A percentile compares a stretch with the other conserved stretches of the same genome.
phyloP scores from a whole-genome alignment of 179 eudicot genomes.

The Pouteria campechiana region DNA sequence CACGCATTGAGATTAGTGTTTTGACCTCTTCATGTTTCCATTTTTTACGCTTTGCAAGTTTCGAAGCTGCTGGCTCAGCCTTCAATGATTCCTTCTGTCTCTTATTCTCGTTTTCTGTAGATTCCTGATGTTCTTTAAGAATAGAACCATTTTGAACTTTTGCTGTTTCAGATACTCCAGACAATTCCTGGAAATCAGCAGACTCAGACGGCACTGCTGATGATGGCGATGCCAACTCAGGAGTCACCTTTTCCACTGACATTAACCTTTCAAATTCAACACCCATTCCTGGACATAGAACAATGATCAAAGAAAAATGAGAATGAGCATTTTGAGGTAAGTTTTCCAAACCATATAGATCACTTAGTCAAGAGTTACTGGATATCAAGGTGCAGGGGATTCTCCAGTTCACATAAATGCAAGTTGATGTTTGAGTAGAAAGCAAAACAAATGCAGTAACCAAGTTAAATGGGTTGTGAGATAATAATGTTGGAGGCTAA shows the following conservation, averaged over 20 bases:
- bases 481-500: too few relatives aligned
- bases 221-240: slow-evolving; percentile 20
- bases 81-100: slow-evolving; percentile 18
- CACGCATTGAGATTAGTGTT: slow-evolving; percentile 63
- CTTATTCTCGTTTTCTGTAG: slow-evolving; percentile 7
- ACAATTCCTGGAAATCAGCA: slow-evolving; percentile 42
- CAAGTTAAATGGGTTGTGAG: too few relatives aligned
- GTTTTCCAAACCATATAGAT: too few relatives aligned
- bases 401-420: too few relatives aligned
- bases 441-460: too few relatives aligned
- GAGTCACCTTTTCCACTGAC: slow-evolving; percentile 25
- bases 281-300: slow-evolving; percentile 22
- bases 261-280: slow-evolving; percentile 23
- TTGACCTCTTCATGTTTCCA: slow-evolving; percentile 87
- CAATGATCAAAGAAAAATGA: background rate
- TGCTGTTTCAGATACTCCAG: slow-evolving; percentile 11
- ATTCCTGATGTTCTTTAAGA: slow-evolving; percentile 11
- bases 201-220: slow-evolving; percentile 17
- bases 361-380: too few relatives aligned
- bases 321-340: too few relatives aligned
- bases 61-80: slow-evolving; percentile 24
- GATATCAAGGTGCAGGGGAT: too few relatives aligned
- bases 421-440: too few relatives aligned
- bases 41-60: slow-evolving; percentile 57
- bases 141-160: slow-evolving; percentile 16